phyloP scores from a whole-genome alignment of 2,329 filamentous ascomycete genomes.

The Aspergillus sp. region DNA sequence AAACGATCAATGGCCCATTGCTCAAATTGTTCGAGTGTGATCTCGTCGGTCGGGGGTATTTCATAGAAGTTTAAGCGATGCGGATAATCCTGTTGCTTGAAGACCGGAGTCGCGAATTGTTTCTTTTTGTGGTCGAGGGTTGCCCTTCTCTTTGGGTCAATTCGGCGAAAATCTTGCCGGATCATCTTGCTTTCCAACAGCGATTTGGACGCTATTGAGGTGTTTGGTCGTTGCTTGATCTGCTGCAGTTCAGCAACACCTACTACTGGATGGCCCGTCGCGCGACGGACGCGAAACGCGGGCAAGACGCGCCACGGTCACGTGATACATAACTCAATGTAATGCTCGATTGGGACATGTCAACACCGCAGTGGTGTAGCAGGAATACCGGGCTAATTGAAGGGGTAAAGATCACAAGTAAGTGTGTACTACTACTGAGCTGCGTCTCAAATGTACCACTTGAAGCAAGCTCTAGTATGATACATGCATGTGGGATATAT shows the following conservation, averaged over 20 bases:
- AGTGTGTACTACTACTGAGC: too few relatives aligned
- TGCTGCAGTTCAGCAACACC: not conserved
- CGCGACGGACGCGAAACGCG: slow-evolving; percentile 11
- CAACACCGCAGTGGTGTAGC: not conserved
- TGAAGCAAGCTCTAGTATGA: too few relatives aligned
- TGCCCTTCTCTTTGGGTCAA: slow-evolving; percentile 71
- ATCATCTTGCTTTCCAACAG: slow-evolving; percentile 39
- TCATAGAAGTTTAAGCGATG: slow-evolving; percentile 91
- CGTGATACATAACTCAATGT: not conserved
- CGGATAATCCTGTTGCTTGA: slow-evolving; percentile 76
- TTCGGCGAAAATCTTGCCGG: slow-evolving; percentile 45
- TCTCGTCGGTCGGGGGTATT: slow-evolving; percentile 84
- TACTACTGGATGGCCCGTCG: not conserved
- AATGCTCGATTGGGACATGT: not conserved
- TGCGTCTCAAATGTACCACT: too few relatives aligned
- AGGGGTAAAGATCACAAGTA: not conserved
- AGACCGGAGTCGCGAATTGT: slow-evolving; percentile 78
- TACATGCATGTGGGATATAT: too few relatives aligned
- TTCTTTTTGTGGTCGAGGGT: slow-evolving; percentile 78
- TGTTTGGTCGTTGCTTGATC: slow-evolving; percentile 1
- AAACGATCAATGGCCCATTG: slow-evolving; percentile 96
- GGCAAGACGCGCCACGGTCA: not conserved
- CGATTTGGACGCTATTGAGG: not conserved
- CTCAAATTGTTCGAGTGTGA: slow-evolving; percentile 95
- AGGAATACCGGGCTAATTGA: not conserved